Evolutionary conservation across 176 grass and related monocot genomes (phyloP), one percentile per base, ranked within the genome.

Genomic region (Bromus sterilis): DNA sequence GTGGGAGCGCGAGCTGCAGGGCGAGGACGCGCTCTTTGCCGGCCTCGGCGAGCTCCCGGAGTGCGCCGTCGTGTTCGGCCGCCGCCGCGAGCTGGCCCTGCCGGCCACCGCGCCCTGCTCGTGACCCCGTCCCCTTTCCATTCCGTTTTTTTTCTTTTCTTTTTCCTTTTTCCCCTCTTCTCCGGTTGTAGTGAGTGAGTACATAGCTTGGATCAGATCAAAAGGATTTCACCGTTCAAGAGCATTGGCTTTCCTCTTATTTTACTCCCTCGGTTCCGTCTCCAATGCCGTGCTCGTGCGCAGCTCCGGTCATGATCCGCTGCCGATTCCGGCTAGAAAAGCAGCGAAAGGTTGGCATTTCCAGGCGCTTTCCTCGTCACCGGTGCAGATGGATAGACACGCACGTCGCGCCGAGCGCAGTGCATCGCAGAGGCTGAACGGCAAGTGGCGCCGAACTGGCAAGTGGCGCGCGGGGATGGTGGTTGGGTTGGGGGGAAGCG

Each of bases 21-120:
- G 86, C 37, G 97, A 99, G 33, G 97, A 99, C 49, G 82, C 85
- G 5, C 91, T 99, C 9, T 99, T 99, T 43, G 97, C 97, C 0
- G 97, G 87, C 56, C 97, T 99, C 4, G 97, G 86, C 12, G 93
- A 96, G 82, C 90, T 99, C 72, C 97, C 97, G 10, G 96, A 99
- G 80, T 99, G 89, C 78, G 87, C 92, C 43, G 30, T 96, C 31
- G 97, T 96, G 49, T 93, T 93, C 58, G 91, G 91, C 15, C 86
- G 88, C n/a, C 56, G 82, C 30, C 56, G 63, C 24, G 82, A 83
- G 56, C 56, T 80, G 55, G 84, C 85, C 76, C 56, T 91, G 4
- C 61, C 85, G 3, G 57, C 88, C 66, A 82, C 83, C 67, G 83
- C 90, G 34, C 87, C 86, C 63, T 89, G 90, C 55, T 85, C 82